Percentiles rank a stretch among this genome's conserved stretches.
Evolutionary conservation across 1,284 basidiomycete genomes (phyloP).

Genomic region (Cutaneotrichosporon daszewskae): DNA sequence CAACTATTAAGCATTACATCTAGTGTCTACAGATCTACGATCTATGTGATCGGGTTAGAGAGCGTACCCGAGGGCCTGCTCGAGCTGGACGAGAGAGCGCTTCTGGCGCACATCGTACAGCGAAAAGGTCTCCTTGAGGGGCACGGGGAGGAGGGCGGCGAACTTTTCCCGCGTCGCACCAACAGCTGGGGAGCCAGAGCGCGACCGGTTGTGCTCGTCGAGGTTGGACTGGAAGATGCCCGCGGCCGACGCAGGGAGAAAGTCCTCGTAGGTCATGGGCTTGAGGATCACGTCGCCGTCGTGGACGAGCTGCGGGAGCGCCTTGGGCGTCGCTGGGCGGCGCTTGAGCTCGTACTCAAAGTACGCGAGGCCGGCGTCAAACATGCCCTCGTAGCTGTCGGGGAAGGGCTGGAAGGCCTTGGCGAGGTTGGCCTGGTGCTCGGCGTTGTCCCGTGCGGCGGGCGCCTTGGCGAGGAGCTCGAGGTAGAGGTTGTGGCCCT

Average conservation of each 20-base stretch:
- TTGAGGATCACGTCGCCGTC: constrained; percentile 32
- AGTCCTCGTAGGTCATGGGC: constrained; percentile 49
- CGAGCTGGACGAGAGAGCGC: constrained; percentile 6
- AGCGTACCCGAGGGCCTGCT: constrained; percentile 7
- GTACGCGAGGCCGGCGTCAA: constrained; percentile 31
- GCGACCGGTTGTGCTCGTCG: constrained; percentile 18
- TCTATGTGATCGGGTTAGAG: not conserved
- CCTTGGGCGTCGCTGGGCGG: not conserved
- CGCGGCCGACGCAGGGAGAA: constrained; percentile 48
- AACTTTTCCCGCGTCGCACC: constrained; percentile 16
- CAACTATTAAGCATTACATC: not conserved
- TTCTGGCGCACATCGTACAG: constrained; percentile 24
- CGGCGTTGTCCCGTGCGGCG: constrained; percentile 30
- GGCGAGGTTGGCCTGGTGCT: constrained; percentile 35
- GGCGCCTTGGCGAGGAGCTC: constrained; percentile 24
- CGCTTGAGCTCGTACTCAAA: constrained; percentile 27
- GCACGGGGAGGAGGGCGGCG: constrained; percentile 19
- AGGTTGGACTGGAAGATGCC: constrained; percentile 50
- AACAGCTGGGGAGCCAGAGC: constrained; percentile 11
- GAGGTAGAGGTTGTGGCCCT: constrained; percentile 41
- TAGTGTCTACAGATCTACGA: not conserved
- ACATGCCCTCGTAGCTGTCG: constrained; percentile 31
- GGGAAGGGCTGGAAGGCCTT: constrained; percentile 32
- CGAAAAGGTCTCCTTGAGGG: constrained; percentile 25
- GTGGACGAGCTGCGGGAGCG: constrained; percentile 24